Conservation (phyloP, 2,329 filamentous ascomycete genomes). For the Verticillium nonalfalfae region DNA sequence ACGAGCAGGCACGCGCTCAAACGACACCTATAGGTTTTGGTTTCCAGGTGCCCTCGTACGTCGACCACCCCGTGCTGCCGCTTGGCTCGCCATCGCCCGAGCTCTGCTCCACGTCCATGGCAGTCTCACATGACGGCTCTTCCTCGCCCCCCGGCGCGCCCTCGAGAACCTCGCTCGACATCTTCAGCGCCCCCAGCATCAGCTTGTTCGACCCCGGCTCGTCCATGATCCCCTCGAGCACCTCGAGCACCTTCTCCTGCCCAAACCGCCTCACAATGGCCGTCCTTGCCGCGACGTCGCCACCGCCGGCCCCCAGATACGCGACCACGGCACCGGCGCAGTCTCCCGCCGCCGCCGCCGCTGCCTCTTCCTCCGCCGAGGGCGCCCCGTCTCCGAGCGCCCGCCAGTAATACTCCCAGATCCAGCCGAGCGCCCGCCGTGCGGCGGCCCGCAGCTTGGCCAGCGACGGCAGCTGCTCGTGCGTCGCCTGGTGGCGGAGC, state of each 20-base stretch:
- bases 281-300: conserved; percentile 15
- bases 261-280: conserved; percentile 28
- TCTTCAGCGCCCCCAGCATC: conserved; percentile 35
- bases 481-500: conserved; percentile 81
- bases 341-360: conserved; percentile 3
- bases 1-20: conserved; percentile 17
- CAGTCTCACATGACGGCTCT: conserved; percentile 13
- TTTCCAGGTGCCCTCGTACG: conserved; percentile 46
- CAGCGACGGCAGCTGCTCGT: conserved; percentile 78
- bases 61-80: conserved; percentile 35
- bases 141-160: conserved; percentile 13
- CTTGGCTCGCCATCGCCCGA: not conserved
- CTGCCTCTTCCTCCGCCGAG: not conserved
- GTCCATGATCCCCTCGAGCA: conserved; percentile 30
- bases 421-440: conserved; percentile 68
- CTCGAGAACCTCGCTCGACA: conserved; percentile 33
- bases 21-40: conserved; percentile 52
- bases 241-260: conserved; percentile 25
- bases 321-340: conserved; percentile 28
- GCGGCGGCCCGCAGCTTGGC: conserved; percentile 65
- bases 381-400: conserved; percentile 28
- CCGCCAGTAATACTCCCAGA: conserved; percentile 86
- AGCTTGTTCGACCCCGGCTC: conserved; percentile 34
- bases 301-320: conserved; percentile 28
- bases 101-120: conserved; percentile 4